phyloP scores from a whole-genome alignment of 495 filamentous ascomycete species.

The Jackrogersella minutella region DNA sequence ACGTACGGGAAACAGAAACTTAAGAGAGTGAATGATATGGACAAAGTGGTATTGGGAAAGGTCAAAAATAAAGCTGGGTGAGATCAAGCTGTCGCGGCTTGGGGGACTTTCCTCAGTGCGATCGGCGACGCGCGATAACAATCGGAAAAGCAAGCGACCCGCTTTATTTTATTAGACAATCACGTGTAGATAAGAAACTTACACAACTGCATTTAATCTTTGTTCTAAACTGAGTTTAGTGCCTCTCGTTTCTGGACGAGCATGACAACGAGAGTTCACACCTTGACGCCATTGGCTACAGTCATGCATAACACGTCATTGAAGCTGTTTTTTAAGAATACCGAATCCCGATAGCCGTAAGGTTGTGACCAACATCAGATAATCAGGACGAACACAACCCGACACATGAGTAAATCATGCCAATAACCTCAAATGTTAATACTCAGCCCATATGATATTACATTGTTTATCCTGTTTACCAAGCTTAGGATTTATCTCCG shows the following conservation, averaged over 20 bases:
- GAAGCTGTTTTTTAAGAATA: not conserved
- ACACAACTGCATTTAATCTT: not conserved
- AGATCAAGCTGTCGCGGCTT: slow-evolving; percentile 40
- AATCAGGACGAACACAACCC: too few species aligned
- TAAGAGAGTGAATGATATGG: not conserved
- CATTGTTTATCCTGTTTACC: too few species aligned
- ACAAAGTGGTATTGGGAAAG: not conserved
- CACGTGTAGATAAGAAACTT: slow-evolving; percentile 39
- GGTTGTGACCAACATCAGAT: not conserved
- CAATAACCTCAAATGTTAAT: too few species aligned
- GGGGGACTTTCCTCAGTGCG: slow-evolving; percentile 32
- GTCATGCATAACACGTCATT: slow-evolving; percentile 5
- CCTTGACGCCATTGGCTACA: not conserved
- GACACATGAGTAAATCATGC: too few species aligned
- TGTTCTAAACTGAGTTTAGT: slow-evolving; percentile 12
- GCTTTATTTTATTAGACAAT: slow-evolving; percentile 24
- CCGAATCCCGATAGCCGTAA: not conserved
- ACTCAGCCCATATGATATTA: too few species aligned
- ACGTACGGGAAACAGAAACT: not conserved
- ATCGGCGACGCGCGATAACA: slow-evolving; percentile 38
- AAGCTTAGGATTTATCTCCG: too few species aligned
- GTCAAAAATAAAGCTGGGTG: slow-evolving; percentile 25
- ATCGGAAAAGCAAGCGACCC: slow-evolving; percentile 20
- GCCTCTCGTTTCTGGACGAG: not conserved
- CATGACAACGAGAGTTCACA: not conserved